A percentile compares a stretch with the other conserved stretches of the same genome.
These are phyloP conservation scores for Fusarium anguioides DNA, from an alignment of 2,329 filamentous ascomycete genomes.

Conservation along the genomic window DNA sequence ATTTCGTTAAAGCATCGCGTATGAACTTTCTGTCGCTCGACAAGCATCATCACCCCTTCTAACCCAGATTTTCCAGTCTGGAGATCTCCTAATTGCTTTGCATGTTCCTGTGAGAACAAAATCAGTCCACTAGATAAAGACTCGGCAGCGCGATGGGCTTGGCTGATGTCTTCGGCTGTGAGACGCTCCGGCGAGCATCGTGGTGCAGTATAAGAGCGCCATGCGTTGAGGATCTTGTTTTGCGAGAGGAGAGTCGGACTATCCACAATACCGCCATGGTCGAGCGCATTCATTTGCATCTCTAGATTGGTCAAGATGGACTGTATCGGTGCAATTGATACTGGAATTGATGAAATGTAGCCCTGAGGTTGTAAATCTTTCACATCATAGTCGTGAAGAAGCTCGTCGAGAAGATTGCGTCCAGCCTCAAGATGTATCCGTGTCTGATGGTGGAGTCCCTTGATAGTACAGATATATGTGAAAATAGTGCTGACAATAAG, in stretches of 20 bases:
- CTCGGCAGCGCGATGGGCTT: not conserved
- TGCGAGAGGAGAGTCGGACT: not conserved
- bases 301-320: not conserved
- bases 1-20: conserved; percentile 15
- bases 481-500: conserved; percentile 17
- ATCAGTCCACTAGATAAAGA: not conserved
- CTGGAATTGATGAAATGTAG: not conserved
- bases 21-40: not conserved
- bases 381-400: not conserved
- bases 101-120: conserved; percentile 9
- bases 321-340: not conserved
- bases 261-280: not conserved
- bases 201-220: conserved; percentile 14
- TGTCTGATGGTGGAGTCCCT: conserved; percentile 11
- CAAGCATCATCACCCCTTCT: not conserved
- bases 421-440: conserved; percentile 10
- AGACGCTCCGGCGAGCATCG: not conserved
- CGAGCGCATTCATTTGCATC: not conserved
- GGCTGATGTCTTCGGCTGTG: not conserved
- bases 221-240: not conserved
- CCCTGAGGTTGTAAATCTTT: not conserved
- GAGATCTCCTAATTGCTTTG: not conserved
- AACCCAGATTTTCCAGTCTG: not conserved
- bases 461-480: conserved; percentile 8
- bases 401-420: conserved; percentile 5